Percentiles rank a stretch among this genome's conserved stretches.
These are phyloP conservation scores for Globomyces sp. DNA, from an alignment of 371 early-diverging fungal species.

Conservation along the genomic window DNA sequence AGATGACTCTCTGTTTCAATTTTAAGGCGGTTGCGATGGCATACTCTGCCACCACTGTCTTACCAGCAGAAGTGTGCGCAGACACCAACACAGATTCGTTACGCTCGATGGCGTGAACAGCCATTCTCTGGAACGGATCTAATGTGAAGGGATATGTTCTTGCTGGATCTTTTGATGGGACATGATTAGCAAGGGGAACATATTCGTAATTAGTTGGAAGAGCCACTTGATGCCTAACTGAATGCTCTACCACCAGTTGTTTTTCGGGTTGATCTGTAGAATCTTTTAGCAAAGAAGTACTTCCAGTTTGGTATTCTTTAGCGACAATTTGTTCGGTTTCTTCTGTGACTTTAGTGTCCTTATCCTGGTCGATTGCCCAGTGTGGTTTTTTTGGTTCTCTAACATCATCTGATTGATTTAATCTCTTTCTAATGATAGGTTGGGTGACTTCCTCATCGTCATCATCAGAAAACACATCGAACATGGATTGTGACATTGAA, in stretches of 20 bases:
- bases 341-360: conserved; percentile 69
- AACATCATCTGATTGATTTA: neutral
- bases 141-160: conserved; percentile 92
- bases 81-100: conserved; percentile 97
- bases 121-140: conserved; percentile 98
- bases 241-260: conserved; percentile 31
- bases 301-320: conserved; percentile 27
- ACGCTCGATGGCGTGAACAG: conserved; percentile 90
- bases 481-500: neutral
- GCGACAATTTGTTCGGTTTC: conserved; percentile 74
- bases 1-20: conserved; percentile 97
- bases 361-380: conserved; percentile 13
- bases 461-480: conserved; percentile 16
- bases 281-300: conserved; percentile 17
- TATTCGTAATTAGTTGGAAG: conserved; percentile 86
- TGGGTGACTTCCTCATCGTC: conserved; percentile 1
- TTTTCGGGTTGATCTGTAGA: conserved; percentile 14
- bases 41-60: conserved; percentile 99
- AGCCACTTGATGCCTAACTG: conserved; percentile 92
- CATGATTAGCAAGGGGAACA: conserved; percentile 82
- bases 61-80: conserved; percentile 99
- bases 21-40: conserved; percentile 95
- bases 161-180: conserved; percentile 76
- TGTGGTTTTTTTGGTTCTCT: conserved; percentile 9
- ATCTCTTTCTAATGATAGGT: conserved; percentile 1